A percentile compares a stretch with the other conserved stretches of the same genome.
Evolutionary conservation across 768 basidiomycete genomes (phyloP).

Genomic region (Scleroderma bovista): DNA sequence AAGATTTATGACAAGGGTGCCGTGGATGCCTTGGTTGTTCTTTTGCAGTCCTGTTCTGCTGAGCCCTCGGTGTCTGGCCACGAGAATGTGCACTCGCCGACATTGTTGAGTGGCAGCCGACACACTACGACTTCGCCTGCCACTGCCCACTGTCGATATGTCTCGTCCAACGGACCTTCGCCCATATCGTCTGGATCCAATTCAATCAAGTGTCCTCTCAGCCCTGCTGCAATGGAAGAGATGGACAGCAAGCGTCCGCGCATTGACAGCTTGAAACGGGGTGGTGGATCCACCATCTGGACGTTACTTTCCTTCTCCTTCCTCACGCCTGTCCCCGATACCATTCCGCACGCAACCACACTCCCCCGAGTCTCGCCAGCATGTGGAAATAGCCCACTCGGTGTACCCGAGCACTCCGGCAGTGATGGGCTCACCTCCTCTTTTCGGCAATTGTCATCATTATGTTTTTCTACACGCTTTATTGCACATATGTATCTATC

Average conservation of each 20-base stretch:
- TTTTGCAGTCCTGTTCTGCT: slow-evolving; percentile 41
- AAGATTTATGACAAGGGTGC: slow-evolving; percentile 79
- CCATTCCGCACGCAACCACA: slow-evolving; percentile 72
- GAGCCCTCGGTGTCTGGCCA: slow-evolving; percentile 23
- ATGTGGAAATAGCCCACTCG: slow-evolving; percentile 17
- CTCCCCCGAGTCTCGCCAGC: slow-evolving; percentile 62
- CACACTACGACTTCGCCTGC: slow-evolving; percentile 44
- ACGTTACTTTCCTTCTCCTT: slow-evolving; percentile 52
- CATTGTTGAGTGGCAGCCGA: slow-evolving; percentile 52
- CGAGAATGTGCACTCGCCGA: slow-evolving; percentile 44
- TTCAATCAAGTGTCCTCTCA: slow-evolving; percentile 62
- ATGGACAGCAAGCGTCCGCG: slow-evolving; percentile 58
- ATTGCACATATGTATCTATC: too few relatives aligned
- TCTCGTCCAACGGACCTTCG: slow-evolving; percentile 59
- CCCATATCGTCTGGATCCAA: slow-evolving; percentile 50
- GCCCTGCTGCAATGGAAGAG: slow-evolving; percentile 57
- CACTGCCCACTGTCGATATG: slow-evolving; percentile 53
- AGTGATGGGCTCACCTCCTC: slow-evolving; percentile 58
- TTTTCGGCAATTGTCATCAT: too few relatives aligned
- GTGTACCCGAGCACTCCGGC: slow-evolving; percentile 45
- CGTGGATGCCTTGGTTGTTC: slow-evolving; percentile 77
- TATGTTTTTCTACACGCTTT: too few relatives aligned
- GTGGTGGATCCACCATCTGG: slow-evolving; percentile 49
- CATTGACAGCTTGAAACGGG: slow-evolving; percentile 47
- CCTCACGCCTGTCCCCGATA: slow-evolving; percentile 62